Percentiles rank a stretch among this genome's conserved stretches.
These are phyloP conservation scores for Drechslera avenae DNA, from an alignment of 2,329 filamentous ascomycete genomes.

Conservation along the genomic window DNA sequence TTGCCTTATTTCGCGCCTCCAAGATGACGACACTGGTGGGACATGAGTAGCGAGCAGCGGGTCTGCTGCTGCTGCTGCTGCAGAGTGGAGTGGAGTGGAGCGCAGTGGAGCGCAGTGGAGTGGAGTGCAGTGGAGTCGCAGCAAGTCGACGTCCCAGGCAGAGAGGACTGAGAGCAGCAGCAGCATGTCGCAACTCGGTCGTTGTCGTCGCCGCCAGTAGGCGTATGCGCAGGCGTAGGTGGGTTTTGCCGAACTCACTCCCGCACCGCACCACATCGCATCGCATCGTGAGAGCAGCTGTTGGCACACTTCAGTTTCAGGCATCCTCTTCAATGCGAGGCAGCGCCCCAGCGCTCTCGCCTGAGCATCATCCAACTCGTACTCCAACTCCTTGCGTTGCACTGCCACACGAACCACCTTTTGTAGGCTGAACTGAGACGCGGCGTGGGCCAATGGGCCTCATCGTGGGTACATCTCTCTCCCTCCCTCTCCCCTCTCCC, in stretches of 20 bases:
- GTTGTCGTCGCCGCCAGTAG: too few relatives aligned
- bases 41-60: background rate
- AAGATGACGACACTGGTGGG: slow-evolving; percentile 30
- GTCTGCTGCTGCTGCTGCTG: too few relatives aligned
- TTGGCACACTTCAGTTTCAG: background rate
- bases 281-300: slow-evolving; percentile 3
- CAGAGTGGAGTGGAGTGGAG: too few relatives aligned
- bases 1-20: slow-evolving; percentile 29
- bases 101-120: too few relatives aligned
- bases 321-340: slow-evolving; percentile 4
- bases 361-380: slow-evolving; percentile 3
- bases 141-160: too few relatives aligned
- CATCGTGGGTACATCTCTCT: slow-evolving; percentile 3
- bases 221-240: too few relatives aligned
- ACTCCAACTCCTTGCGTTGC: slow-evolving; percentile 1
- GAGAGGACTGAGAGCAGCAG: too few relatives aligned
- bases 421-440: slow-evolving; percentile 28
- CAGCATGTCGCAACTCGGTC: too few relatives aligned
- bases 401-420: slow-evolving; percentile 5
- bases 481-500: too few relatives aligned
- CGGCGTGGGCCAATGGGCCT: slow-evolving; percentile 27
- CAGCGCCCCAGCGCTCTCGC: background rate
- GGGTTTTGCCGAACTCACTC: too few relatives aligned
- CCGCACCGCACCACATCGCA: background rate
- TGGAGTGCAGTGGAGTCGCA: too few relatives aligned